Conservation (phyloP, 306 rosid species). For the Delonix regia region DNA sequence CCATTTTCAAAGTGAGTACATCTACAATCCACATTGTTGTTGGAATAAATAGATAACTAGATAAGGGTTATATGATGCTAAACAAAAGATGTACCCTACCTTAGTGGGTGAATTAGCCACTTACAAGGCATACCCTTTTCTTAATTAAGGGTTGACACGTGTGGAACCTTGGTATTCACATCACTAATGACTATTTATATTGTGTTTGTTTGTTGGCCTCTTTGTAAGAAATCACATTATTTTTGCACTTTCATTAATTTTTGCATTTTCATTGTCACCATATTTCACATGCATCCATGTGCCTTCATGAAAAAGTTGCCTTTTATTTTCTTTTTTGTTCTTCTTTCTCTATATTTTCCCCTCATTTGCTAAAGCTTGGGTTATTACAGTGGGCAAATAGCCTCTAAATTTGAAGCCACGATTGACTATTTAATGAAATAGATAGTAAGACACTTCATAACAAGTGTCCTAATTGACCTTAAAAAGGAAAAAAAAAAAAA, state of each 20-base stretch:
- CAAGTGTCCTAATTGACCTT: slow-evolving; percentile 2
- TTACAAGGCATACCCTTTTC: not conserved
- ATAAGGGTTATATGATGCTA: not conserved
- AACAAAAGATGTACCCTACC: not conserved
- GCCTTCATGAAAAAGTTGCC: slow-evolving; percentile 39
- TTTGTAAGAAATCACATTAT: slow-evolving; percentile 27
- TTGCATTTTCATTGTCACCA: slow-evolving; percentile 29
- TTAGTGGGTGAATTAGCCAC: not conserved
- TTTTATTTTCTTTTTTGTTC: not conserved
- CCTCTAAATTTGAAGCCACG: not conserved
- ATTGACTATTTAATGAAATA: not conserved
- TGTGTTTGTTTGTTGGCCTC: not conserved
- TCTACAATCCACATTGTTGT: not conserved
- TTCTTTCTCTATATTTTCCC: not conserved
- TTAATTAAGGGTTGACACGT: not conserved
- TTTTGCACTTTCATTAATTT: slow-evolving; percentile 30
- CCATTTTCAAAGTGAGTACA: not conserved
- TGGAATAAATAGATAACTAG: not conserved
- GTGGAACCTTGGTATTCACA: not conserved
- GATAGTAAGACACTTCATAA: not conserved
- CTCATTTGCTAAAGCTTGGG: not conserved
- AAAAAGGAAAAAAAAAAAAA: too few relatives aligned
- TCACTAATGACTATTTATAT: slow-evolving; percentile 22
- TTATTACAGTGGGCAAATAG: not conserved
- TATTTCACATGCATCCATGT: slow-evolving; percentile 61